Conservation (phyloP, 2,329 filamentous ascomycete species). For the Moelleriella libera region DNA sequence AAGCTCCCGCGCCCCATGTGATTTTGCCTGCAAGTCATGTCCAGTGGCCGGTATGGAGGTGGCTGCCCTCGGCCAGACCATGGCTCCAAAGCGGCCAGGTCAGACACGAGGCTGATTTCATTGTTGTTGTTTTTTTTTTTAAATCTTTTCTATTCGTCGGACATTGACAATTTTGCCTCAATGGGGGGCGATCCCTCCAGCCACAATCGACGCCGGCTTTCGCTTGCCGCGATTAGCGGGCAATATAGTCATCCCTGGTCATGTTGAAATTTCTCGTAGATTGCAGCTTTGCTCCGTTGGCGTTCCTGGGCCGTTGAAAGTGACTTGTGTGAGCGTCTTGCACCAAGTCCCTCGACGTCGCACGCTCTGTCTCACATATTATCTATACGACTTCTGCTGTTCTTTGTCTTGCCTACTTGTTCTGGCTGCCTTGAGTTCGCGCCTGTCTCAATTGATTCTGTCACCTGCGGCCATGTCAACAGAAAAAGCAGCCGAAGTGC, state of each 20-base stretch:
- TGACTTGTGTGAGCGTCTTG: no score
- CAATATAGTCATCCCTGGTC: constrained; percentile 1
- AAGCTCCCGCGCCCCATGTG: neutral
- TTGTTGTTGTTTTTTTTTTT: neutral
- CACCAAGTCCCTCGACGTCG: no score
- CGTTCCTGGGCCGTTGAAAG: no score
- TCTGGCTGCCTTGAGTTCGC: neutral
- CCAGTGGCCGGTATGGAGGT: constrained; percentile 5
- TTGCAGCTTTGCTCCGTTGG: neutral
- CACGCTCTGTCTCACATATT: no score
- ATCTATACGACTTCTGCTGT: no score
- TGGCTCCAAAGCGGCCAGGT: constrained; percentile 3
- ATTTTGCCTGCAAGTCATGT: neutral
- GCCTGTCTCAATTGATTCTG: neutral
- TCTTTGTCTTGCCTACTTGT: neutral
- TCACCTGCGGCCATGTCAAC: constrained; percentile 4
- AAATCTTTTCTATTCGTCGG: neutral
- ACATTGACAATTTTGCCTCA: neutral
- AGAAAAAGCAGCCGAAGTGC: constrained; percentile 5
- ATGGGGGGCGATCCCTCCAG: neutral
- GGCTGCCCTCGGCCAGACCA: neutral
- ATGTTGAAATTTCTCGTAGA: neutral
- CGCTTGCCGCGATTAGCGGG: neutral
- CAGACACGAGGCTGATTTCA: neutral
- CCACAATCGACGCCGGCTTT: neutral